Base-by-base conservation (phyloP, 2,329 filamentous ascomycete species). In the Coniochaeta pulveracea region DNA sequence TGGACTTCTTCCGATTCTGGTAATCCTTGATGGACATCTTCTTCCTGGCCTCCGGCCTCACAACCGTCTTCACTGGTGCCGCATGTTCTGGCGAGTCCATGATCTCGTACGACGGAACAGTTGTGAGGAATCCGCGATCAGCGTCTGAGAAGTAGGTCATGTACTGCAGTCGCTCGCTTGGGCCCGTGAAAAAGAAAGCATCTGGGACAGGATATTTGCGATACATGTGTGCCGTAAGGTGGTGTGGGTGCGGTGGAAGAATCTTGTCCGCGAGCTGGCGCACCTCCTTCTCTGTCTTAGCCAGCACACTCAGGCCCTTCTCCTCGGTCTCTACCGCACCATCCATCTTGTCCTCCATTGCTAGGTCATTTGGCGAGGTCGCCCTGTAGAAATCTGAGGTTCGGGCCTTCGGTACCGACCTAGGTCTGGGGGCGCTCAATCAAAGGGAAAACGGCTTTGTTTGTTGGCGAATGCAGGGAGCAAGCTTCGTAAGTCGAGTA, bases 1-100 rank as follows among this genome's bases (percentile, higher is more conserved):
- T 48, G 8, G 58, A 55, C 33, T 52, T 52, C 35, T 55, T 56
- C 43, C 49, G 68, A 40, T 69, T 74, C 52, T 69, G 69, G 44
- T 74, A 76, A 48, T 75, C 71, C 50, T 66, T 70, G 39, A 76
- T 51, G 10, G 69, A 72, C 41, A 75, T 48, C 49, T 73, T 72
- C 56, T 70, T 72, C 51, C 64, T 72, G 18, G 35, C 39, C 46
- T 65, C 60, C 39, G 51, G 51, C 40, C 51, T 57, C 33, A 51
- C 51, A 42, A 59, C 54, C 34, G 59, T 44, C 38, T 66, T 58
- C 39, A 48, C 44, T 17, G 42, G 36, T 27, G 47, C 42, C 49
- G 43, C 26, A 38, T 40, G 60, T 9, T 58, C 56, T 15, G 61
- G 56, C 38, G 71, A 66, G 44, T 71, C 64, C 47, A 65, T 61